phyloP scores from a whole-genome alignment of 2,329 filamentous ascomycete genomes.

The Hymenoscyphus linearis region DNA sequence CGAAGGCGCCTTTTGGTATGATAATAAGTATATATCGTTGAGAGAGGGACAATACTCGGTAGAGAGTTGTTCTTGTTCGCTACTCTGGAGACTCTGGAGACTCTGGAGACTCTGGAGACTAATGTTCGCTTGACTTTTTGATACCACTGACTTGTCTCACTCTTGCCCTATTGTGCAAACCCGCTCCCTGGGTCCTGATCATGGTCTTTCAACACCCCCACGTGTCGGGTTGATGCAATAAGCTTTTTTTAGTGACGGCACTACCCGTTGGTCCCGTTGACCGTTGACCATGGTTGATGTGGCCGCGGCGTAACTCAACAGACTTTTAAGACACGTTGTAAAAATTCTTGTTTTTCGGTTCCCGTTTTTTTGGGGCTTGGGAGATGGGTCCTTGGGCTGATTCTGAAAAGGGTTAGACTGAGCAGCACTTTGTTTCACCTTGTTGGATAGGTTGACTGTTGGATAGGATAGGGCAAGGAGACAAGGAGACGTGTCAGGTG shows the following conservation, averaged over 20 bases:
- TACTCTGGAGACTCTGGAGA: not conserved
- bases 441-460: too few species aligned
- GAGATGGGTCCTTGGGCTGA: too few species aligned
- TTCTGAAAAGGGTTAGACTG: too few species aligned
- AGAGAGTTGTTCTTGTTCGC: too few species aligned
- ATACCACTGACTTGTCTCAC: not conserved
- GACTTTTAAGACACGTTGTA: not conserved
- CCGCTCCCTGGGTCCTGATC: not conserved
- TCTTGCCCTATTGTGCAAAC: not conserved
- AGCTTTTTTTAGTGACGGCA: not conserved
- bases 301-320: not conserved
- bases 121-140: too few species aligned
- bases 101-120: not conserved
- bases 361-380: too few species aligned
- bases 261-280: too few species aligned
- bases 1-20: not conserved
- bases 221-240: not conserved
- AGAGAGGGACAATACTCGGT: not conserved
- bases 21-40: not conserved
- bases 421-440: too few species aligned
- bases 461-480: too few species aligned
- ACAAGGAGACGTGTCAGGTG: too few species aligned
- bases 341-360: too few species aligned
- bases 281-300: not conserved
- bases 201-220: not conserved